A percentile compares a stretch with the other conserved stretches of the same genome.
Conservation (phyloP, 169 alveolate genomes). For the Besnoitia besnoiti region DNA sequence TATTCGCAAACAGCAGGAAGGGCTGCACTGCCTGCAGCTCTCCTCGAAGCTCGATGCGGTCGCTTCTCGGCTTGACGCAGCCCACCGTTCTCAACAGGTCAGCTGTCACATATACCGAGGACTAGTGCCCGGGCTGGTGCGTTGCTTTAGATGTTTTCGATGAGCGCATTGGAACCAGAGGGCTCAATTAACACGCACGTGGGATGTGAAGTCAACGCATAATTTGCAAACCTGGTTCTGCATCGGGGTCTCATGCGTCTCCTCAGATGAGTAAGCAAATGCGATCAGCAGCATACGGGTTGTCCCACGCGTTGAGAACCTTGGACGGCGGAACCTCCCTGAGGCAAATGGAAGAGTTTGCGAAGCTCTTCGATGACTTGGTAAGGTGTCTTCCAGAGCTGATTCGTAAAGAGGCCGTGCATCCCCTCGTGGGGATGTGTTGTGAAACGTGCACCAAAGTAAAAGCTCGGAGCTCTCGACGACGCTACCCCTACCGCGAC, state of each 20-base stretch:
- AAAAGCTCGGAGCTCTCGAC: background rate
- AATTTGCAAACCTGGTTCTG: no score
- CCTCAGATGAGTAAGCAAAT: slow-evolving; percentile 73
- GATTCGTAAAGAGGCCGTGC: no score
- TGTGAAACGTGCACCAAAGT: no score
- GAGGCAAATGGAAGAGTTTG: slow-evolving; percentile 79
- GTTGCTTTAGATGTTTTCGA: no score
- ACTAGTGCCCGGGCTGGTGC: no score
- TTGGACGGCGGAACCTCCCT: slow-evolving; percentile 74
- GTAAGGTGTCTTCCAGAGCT: slow-evolving; percentile 44
- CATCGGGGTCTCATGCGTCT: no score
- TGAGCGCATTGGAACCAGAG: no score
- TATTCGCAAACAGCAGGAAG: slow-evolving; percentile 81
- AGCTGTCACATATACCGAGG: no score
- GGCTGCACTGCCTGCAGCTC: slow-evolving; percentile 74
- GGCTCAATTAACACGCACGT: no score
- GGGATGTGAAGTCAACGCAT: no score
- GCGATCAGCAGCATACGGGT: slow-evolving; percentile 69
- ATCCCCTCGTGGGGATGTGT: no score
- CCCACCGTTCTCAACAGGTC: slow-evolving; percentile 77
- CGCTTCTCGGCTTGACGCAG: slow-evolving; percentile 79
- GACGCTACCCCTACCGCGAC: background rate
- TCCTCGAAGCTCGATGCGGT: slow-evolving; percentile 82
- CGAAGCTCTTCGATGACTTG: slow-evolving; percentile 81
- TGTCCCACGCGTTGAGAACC: slow-evolving; percentile 66